Evolutionary conservation across 257 asterid genomes (phyloP), one percentile per base, ranked within the genome.

Genomic region (Jacaranda mimosifolia): DNA sequence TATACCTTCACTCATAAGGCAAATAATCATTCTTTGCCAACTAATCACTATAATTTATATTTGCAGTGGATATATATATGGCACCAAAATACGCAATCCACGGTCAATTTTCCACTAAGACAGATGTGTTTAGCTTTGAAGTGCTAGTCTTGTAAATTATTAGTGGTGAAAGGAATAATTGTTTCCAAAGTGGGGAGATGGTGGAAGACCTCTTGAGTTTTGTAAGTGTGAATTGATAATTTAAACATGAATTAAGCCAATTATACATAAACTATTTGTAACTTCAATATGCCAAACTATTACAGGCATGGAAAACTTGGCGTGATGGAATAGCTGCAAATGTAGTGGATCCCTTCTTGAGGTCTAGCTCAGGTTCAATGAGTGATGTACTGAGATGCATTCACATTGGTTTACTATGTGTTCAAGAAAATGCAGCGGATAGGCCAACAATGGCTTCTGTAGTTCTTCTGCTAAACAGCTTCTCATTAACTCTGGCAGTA

Each of bases 261-360:
- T n/a, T n/a, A n/a, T n/a, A n/a, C n/a, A n/a, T n/a, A n/a, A n/a
- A n/a, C n/a, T n/a, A n/a, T n/a, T n/a, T n/a, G n/a, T n/a, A n/a
- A n/a, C n/a, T n/a, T n/a, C n/a, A n/a, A n/a, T n/a, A n/a, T n/a
- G 12, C 3, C 15, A 19, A 68, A 68, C 3, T 46, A 11, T 17
- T 40, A 12, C 58, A 75, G 79, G 26, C 49, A 3, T 75, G 80
- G 80, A 38, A 62, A 43, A 77, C 38, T 8, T 60, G 81, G 77
- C 59, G 15, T 0, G 57, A 51, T 0, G 72, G 66, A 39, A 70
- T 66, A 9, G 7, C 36, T 39, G 49, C 32, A 52, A 38, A 60
- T 49, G n/a, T 19, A 11, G 53, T 78, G 5, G 60, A 55, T 55
- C 60, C 60, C 2, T 3, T 55, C 26, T 6, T n/a, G 60, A 55